Percentiles rank a stretch among this genome's conserved stretches.
Conservation (phyloP, 495 filamentous ascomycete genomes). For the Neurospora cerealis region DNA sequence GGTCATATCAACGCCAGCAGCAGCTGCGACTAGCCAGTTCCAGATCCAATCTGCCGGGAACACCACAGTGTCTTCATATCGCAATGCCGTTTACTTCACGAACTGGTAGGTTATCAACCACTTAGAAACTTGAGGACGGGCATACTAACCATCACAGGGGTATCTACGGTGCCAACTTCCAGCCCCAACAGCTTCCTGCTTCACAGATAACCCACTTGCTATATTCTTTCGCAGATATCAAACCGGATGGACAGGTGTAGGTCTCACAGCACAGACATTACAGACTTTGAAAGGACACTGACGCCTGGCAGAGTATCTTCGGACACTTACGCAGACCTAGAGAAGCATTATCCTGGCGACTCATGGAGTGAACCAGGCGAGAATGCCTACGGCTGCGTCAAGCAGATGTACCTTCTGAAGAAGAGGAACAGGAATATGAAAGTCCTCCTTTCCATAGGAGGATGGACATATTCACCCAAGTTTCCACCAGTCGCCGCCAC, state of each 20-base stretch:
- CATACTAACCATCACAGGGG: slow-evolving; percentile 38
- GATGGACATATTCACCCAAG: slow-evolving; percentile 81
- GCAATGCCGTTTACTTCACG: slow-evolving; percentile 37
- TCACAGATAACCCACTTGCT: slow-evolving; percentile 73
- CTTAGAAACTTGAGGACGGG: neutral
- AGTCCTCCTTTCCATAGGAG: slow-evolving; percentile 75
- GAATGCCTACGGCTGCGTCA: slow-evolving; percentile 71
- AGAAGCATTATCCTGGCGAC: slow-evolving; percentile 68
- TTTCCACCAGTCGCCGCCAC: slow-evolving; percentile 58
- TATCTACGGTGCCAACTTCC: slow-evolving; percentile 66
- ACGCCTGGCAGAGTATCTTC: slow-evolving; percentile 30
- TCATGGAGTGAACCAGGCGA: slow-evolving; percentile 56
- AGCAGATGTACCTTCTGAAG: slow-evolving; percentile 80
- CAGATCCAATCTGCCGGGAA: neutral
- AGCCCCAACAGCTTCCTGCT: slow-evolving; percentile 69
- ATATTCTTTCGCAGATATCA: slow-evolving; percentile 81
- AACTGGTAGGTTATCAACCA: slow-evolving; percentile 27
- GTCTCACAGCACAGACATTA: slow-evolving; percentile 5
- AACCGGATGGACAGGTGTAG: slow-evolving; percentile 72
- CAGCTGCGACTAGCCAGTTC: neutral
- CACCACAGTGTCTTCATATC: slow-evolving; percentile 2
- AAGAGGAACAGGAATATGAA: slow-evolving; percentile 73
- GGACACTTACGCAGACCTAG: slow-evolving; percentile 47
- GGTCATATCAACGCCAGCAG: neutral
- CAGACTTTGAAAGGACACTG: neutral